phyloP scores from a whole-genome alignment of 345 rosid genomes.

The Euphorbia tirucalli region DNA sequence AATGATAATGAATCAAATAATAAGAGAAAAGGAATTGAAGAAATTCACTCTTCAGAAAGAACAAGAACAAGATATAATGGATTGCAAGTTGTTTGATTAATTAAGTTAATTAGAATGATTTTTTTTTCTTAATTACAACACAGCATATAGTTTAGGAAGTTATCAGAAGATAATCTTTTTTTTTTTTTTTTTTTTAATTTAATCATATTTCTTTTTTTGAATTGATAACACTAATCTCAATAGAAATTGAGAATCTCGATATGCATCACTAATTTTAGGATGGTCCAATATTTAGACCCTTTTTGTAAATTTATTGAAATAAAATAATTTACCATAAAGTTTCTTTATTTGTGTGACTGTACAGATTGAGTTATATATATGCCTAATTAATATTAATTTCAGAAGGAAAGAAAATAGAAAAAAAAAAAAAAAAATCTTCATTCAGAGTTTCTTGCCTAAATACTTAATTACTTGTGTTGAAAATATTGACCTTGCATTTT shows the following conservation, averaged over 20 bases:
- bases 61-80: slow-evolving; percentile 33
- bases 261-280: neutral
- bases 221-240: neutral
- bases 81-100: slow-evolving; percentile 16
- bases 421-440: too few relatives aligned
- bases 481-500: too few relatives aligned
- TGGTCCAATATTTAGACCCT: neutral
- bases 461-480: too few relatives aligned
- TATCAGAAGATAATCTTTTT: neutral
- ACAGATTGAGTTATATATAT: too few relatives aligned
- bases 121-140: neutral
- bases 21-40: slow-evolving; percentile 44
- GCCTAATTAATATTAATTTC: too few relatives aligned
- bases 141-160: neutral
- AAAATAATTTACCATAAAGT: too few relatives aligned
- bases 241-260: neutral
- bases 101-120: neutral
- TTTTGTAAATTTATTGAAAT: too few relatives aligned
- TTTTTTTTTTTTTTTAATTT: neutral
- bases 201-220: neutral
- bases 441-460: too few relatives aligned
- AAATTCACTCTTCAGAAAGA: slow-evolving; percentile 32
- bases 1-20: slow-evolving; percentile 24
- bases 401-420: too few relatives aligned
- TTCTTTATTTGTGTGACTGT: too few relatives aligned